Evolutionary conservation across 345 rosid genomes (phyloP).

Genomic region (Pseudoturritis turrita): DNA sequence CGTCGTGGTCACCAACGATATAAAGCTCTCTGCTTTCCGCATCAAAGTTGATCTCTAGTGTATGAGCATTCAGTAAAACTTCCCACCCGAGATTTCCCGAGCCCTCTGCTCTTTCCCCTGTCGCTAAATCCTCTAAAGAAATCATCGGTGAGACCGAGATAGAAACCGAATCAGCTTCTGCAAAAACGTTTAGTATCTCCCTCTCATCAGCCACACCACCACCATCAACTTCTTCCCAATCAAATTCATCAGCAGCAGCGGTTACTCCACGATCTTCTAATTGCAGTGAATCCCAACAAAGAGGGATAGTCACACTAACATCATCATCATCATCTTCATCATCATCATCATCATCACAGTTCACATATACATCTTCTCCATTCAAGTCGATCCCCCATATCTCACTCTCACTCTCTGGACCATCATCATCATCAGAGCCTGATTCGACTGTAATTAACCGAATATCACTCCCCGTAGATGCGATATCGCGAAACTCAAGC

Average conservation of each 20-base stretch:
- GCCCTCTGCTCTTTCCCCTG: conserved; percentile 46
- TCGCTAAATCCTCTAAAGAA: conserved; percentile 47
- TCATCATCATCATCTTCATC: conserved; percentile 45
- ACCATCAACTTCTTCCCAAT: conserved; percentile 94
- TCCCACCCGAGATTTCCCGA: conserved; percentile 72
- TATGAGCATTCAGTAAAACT: conserved; percentile 58
- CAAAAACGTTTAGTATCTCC: conserved; percentile 55
- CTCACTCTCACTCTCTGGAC: conserved; percentile 16
- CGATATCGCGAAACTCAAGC: conserved; percentile 35
- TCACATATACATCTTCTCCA: conserved; percentile 51
- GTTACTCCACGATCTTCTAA: conserved; percentile 58
- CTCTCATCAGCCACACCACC: conserved; percentile 51
- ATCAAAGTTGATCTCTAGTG: conserved; percentile 49
- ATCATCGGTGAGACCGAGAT: conserved; percentile 45
- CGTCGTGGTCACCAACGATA: conserved; percentile 33
- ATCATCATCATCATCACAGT: conserved; percentile 21
- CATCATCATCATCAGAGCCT: conserved; percentile 42
- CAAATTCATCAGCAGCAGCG: conserved; percentile 63
- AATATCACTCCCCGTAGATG: conserved; percentile 18
- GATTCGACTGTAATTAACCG: conserved; percentile 42
- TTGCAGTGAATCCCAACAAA: conserved; percentile 71
- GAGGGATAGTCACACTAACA: conserved; percentile 46
- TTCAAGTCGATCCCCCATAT: conserved; percentile 35
- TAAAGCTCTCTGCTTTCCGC: conserved; percentile 41
- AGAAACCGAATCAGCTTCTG: conserved; percentile 56